Percentiles rank a stretch among this genome's conserved stretches.
Evolutionary conservation across 2,329 filamentous ascomycete genomes (phyloP).

Genomic region (Didymella sp.): DNA sequence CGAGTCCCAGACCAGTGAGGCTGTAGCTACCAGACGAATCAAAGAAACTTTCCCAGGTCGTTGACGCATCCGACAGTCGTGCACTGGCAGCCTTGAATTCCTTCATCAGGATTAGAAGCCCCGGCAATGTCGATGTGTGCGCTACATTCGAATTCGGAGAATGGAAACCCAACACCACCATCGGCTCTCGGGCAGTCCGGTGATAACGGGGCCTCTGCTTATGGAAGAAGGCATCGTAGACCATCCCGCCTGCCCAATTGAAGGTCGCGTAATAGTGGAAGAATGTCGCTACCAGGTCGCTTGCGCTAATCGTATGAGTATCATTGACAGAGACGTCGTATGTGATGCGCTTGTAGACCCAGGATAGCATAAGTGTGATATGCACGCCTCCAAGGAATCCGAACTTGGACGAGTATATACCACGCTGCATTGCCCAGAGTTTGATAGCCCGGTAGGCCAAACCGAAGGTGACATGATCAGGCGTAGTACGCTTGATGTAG

Average conservation of each 20-base stretch:
- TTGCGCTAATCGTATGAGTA: conserved; percentile 51
- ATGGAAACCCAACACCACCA: conserved; percentile 69
- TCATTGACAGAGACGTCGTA: conserved; percentile 23
- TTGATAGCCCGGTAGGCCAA: conserved; percentile 66
- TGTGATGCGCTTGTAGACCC: conserved; percentile 61
- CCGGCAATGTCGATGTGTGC: conserved; percentile 61
- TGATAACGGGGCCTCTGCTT: conserved; percentile 55
- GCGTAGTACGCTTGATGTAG: conserved; percentile 66
- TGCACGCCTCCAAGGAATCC: conserved; percentile 71
- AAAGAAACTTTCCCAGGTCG: conserved; percentile 44
- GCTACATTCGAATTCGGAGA: conserved; percentile 68
- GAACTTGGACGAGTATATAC: conserved; percentile 70
- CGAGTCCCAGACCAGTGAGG: not conserved
- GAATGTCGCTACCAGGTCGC: conserved; percentile 65
- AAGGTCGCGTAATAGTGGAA: conserved; percentile 69
- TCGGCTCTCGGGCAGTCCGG: conserved; percentile 64
- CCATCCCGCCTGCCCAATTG: conserved; percentile 63
- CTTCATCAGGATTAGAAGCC: conserved; percentile 58
- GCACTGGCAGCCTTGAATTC: conserved; percentile 60
- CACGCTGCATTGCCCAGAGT: conserved; percentile 66
- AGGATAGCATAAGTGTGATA: conserved; percentile 66
- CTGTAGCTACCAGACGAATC: not conserved
- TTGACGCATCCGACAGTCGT: conserved; percentile 45
- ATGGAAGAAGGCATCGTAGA: conserved; percentile 67
- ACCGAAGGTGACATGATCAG: conserved; percentile 65